Percentiles rank a stretch among this genome's conserved stretches.
These are phyloP conservation scores for Monosporozyma solicola DNA, from an alignment of 805 yeast species.

Conservation along the genomic window DNA sequence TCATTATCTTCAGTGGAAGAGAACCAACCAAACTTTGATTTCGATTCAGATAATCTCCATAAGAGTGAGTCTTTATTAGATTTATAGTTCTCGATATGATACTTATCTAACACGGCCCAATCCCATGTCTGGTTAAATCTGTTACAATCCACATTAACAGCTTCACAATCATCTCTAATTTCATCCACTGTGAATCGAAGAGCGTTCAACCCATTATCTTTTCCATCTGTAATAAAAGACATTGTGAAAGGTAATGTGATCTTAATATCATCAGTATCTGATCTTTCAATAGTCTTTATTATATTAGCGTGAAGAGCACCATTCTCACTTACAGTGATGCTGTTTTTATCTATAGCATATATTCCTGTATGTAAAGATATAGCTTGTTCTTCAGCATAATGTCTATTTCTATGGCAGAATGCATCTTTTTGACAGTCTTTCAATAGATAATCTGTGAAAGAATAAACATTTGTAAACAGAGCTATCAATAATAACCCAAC, in stretches of 20 bases:
- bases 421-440: conserved; percentile 75
- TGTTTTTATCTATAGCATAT: not conserved
- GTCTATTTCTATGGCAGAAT: conserved; percentile 73
- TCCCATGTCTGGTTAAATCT: conserved; percentile 53
- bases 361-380: not conserved
- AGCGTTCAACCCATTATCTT: conserved; percentile 32
- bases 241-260: conserved; percentile 49
- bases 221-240: conserved; percentile 36
- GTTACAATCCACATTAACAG: conserved; percentile 27
- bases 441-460: conserved; percentile 60
- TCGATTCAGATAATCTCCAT: not conserved
- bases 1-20: conserved; percentile 1
- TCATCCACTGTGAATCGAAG: conserved; percentile 65
- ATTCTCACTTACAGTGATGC: not conserved
- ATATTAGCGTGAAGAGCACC: conserved; percentile 33
- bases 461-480: conserved; percentile 8
- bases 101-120: conserved; percentile 41
- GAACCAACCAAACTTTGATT: not conserved
- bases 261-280: conserved; percentile 27
- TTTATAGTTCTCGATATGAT: not conserved
- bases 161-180: conserved; percentile 30
- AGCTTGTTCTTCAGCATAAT: conserved; percentile 29
- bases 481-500: not conserved
- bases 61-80: not conserved
- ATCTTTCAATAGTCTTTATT: conserved; percentile 33